A percentile compares a stretch with the other conserved stretches of the same genome.
Conservation (phyloP, 306 rosid genomes). For the Cicer chorassanicum region DNA sequence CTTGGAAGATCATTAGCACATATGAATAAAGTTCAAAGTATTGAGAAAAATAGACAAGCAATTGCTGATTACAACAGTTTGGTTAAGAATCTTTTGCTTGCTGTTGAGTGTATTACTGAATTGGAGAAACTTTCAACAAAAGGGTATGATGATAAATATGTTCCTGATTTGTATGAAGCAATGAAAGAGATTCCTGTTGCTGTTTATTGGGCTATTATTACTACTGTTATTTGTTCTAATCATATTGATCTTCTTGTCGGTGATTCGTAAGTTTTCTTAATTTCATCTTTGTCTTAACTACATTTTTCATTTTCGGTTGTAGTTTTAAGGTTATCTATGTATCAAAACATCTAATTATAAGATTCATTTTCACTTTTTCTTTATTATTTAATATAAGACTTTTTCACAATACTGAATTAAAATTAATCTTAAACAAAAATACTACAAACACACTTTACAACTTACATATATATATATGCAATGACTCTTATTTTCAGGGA, state of each 20-base stretch:
- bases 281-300: too few relatives aligned
- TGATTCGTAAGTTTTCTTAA: constrained; percentile 40
- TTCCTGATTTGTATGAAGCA: constrained; percentile 48
- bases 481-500: constrained; percentile 37
- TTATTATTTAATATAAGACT: too few relatives aligned
- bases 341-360: too few relatives aligned
- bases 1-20: constrained; percentile 53
- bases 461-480: neutral
- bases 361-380: too few relatives aligned
- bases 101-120: constrained; percentile 62
- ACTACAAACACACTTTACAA: too few relatives aligned
- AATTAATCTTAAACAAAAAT: too few relatives aligned
- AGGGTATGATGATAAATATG: constrained; percentile 47
- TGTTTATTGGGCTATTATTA: constrained; percentile 55
- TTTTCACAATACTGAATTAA: too few relatives aligned
- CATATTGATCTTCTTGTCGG: constrained; percentile 45
- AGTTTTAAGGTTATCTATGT: too few relatives aligned
- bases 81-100: constrained; percentile 44
- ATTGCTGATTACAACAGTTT: constrained; percentile 43
- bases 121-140: constrained; percentile 54
- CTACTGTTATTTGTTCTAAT: constrained; percentile 47
- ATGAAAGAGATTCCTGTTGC: constrained; percentile 51
- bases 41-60: constrained; percentile 42
- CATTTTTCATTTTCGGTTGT: too few relatives aligned
- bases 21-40: constrained; percentile 41